These are phyloP conservation scores for Penicillium sp. DNA, from an alignment of 2,329 filamentous ascomycete genomes.

Conservation along the genomic window DNA sequence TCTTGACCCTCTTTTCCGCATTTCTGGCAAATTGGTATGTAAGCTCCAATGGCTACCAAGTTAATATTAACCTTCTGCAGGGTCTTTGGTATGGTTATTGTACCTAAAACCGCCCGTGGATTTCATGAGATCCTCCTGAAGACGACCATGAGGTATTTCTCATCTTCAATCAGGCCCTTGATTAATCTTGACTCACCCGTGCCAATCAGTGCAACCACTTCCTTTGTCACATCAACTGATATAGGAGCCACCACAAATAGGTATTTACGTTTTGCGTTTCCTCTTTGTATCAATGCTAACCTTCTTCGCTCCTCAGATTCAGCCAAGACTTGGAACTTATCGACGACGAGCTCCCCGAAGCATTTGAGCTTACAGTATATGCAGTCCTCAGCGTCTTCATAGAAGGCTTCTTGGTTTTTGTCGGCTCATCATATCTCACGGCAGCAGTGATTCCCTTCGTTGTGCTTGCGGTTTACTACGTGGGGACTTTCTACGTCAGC, in stretches of 20 bases:
- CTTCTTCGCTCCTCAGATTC: conserved; percentile 19
- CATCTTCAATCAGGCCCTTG: neutral
- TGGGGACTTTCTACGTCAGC: conserved; percentile 51
- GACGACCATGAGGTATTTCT: conserved; percentile 18
- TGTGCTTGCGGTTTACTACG: conserved; percentile 39
- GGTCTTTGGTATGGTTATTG: conserved; percentile 22
- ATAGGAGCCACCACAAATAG: conserved; percentile 23
- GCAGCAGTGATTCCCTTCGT: conserved; percentile 43
- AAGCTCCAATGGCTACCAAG: neutral
- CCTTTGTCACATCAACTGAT: conserved; percentile 27
- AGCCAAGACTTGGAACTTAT: conserved; percentile 36
- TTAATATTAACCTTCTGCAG: conserved; percentile 2
- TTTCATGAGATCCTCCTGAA: conserved; percentile 24
- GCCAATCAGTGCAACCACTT: conserved; percentile 28
- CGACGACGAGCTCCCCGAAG: conserved; percentile 29
- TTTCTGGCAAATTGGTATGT: conserved; percentile 17
- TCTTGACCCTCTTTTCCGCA: conserved; percentile 16
- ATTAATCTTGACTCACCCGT: conserved; percentile 10
- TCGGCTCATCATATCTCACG: conserved; percentile 40
- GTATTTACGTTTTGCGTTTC: neutral
- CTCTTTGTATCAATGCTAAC: neutral
- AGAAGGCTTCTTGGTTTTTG: conserved; percentile 35
- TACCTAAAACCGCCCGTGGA: conserved; percentile 19
- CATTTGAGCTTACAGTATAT: conserved; percentile 26
- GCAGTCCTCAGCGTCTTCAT: conserved; percentile 30